Base-by-base conservation (phyloP, 2,329 filamentous ascomycete genomes). In the Phaeosphaeriaceae sp. region DNA sequence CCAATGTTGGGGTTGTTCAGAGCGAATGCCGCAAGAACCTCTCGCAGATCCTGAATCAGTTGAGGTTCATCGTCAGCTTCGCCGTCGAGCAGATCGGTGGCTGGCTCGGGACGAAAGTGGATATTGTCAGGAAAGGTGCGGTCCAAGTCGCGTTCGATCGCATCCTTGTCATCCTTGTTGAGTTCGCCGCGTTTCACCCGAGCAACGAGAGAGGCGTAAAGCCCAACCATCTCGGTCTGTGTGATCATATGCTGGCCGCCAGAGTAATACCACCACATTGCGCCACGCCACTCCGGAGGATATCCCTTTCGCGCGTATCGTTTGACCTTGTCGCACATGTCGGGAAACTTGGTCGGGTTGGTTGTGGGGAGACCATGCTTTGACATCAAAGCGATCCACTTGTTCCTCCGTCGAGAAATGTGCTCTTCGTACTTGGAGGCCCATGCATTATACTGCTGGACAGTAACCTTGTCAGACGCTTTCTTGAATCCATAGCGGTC, bases 211-310 rank as follows among this genome's bases (percentile, higher is more conserved):
- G 88, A 84, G 52, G 88, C 85, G 74, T 97, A 98, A 17, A 94
- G 81, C 1, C 91, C 91, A 4, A 68, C 58, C 54, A 70, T 71
- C 5, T 88, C 85, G 67, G 96, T 86, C 70, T 91, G 89, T 51
- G 88, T 86, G 58, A 97, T 77, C 64, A 92, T 90, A 47, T 89
- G 88, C 22, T 92, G 92, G 1, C 94, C 94, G 20, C 92, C 92
- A 11, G 93, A 92, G 74, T 97, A 98, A 80, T 91, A 97, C 77
- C 96, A 98, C 94, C 94, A 98, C 47, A 94, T 94, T 6, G 91
- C 90, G n/a, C 94, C 94, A 70, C 94, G 88, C 88, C 93, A 96
- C 65, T 97, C 92, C 0, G 93, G 92, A 2, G 94, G 94, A 50
- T 97, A 94, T 17, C 94, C 94, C 77, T 97, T 98, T 51, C 93